Base-by-base conservation (phyloP, 257 asterid genomes). In the Nicotiana undulata region DNA sequence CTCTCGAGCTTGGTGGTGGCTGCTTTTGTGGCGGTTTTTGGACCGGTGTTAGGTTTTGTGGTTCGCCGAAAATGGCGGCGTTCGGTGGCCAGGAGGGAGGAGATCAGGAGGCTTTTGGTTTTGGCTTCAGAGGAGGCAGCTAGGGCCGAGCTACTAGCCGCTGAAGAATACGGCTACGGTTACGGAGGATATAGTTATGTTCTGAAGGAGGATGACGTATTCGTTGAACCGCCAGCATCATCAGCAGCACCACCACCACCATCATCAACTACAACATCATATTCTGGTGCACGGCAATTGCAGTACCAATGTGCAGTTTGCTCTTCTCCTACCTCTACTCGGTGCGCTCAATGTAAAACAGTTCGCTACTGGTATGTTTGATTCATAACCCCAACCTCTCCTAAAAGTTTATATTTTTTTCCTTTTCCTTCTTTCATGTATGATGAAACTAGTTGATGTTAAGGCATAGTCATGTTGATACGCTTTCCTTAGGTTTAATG, bases 341-440 rank as follows among this genome's bases (percentile, higher is more conserved):
- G 96, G 65, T 93, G 98, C 80, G 86, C 90, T 74, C 92, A 81
- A 84, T 93, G 98, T 85, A 93, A 93, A 89, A 86, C 94, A 16
- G 94, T 89, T 83, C 92, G 77, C 80, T 93, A 93, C 87, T 93
- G 98, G 98, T 93, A 91, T 44, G 93, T 18, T 40, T 56, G 65
- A 44, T 63, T 74, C 74, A 74, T 28, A 81, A 76, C 29, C 60
- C 67, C 28, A n/a, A 11, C 7, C 53, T 17, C 8, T 75, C n/a
- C 81, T 18, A 9, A 7, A 24, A 76, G 76, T 13, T 75, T 29
- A 8, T 37, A 1, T 52, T 60, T 17, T n/a, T n/a, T 60, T 64
- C 26, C 5, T 53, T 61, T 58, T 82, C 18, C 53, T 44, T 53
- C 5, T 26, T 28, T 34, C 49, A 78, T 83, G 4, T 76, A 20